phyloP scores from a whole-genome alignment of 2,329 filamentous ascomycete genomes.

The Phyllosticta ampelicida region DNA sequence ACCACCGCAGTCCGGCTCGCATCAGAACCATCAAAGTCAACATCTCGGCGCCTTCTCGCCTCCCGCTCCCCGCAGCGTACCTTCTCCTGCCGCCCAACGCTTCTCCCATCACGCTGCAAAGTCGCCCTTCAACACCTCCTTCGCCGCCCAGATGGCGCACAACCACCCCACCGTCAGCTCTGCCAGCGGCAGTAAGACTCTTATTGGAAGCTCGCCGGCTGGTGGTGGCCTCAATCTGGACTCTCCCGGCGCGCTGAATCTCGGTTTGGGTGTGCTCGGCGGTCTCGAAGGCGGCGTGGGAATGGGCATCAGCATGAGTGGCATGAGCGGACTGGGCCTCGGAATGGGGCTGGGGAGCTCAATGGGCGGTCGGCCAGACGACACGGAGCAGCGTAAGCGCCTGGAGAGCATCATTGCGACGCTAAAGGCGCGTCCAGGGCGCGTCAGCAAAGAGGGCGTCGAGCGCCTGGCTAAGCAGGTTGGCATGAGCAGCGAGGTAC shows the following conservation, averaged over 20 bases:
- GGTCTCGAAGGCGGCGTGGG: slow-evolving; percentile 30
- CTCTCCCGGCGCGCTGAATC: slow-evolving; percentile 22
- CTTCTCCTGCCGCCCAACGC: slow-evolving; percentile 19
- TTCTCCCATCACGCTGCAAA: slow-evolving; percentile 22
- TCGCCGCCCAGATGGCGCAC: slow-evolving; percentile 6
- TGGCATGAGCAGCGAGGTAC: slow-evolving; percentile 42
- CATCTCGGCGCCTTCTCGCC: slow-evolving; percentile 29
- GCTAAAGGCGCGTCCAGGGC: slow-evolving; percentile 56
- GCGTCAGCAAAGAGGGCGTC: slow-evolving; percentile 65
- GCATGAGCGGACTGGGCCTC: slow-evolving; percentile 30
- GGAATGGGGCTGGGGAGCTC: slow-evolving; percentile 21
- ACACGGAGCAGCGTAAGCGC: slow-evolving; percentile 41
- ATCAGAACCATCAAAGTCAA: slow-evolving; percentile 17
- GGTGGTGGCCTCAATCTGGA: slow-evolving; percentile 30
- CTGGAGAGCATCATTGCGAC: slow-evolving; percentile 54
- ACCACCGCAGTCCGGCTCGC: slow-evolving; percentile 10
- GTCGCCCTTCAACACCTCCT: slow-evolving; percentile 22
- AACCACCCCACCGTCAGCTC: slow-evolving; percentile 13
- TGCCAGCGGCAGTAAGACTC: slow-evolving; percentile 4
- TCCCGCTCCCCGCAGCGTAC: slow-evolving; percentile 31
- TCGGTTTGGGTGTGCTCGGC: slow-evolving; percentile 30
- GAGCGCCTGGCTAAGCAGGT: slow-evolving; percentile 57
- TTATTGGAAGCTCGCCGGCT: slow-evolving; percentile 15
- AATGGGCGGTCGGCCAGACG: slow-evolving; percentile 34
- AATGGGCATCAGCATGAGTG: slow-evolving; percentile 31